phyloP scores from a whole-genome alignment of 164 flowering plant genomes.

The Akebia trifoliata region DNA sequence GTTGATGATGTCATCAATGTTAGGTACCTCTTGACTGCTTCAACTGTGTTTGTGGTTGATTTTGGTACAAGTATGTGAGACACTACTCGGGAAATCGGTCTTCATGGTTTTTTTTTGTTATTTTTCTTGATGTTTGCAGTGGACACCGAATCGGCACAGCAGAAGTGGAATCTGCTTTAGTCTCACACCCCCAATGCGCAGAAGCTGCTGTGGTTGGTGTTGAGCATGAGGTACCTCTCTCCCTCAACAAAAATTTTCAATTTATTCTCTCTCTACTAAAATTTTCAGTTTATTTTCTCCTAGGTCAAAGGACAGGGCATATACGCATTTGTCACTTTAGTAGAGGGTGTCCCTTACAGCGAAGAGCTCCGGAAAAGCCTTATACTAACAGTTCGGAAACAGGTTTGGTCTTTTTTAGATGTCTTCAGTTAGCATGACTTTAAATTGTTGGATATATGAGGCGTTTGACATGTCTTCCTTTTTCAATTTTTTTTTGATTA shows the following conservation, averaged over 20 bases:
- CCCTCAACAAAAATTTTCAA: background rate
- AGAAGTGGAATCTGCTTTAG: constrained; percentile 98
- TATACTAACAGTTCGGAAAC: constrained; percentile 61
- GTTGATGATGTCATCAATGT: constrained; percentile 99
- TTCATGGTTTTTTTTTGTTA: background rate
- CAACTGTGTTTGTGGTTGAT: background rate
- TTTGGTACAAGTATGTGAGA: background rate
- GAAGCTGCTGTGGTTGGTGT: constrained; percentile 99
- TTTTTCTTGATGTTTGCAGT: constrained; percentile 32
- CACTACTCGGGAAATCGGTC: background rate
- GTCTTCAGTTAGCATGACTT: background rate
- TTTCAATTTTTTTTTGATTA: too few relatives aligned
- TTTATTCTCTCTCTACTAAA: background rate
- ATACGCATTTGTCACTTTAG: constrained; percentile 91
- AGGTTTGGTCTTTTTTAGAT: constrained; percentile 43
- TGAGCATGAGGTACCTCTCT: constrained; percentile 83
- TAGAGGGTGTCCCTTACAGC: constrained; percentile 87
- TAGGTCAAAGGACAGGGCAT: constrained; percentile 98
- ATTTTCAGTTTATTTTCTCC: constrained; percentile 13
- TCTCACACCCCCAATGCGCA: constrained; percentile 94
- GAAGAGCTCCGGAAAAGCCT: constrained; percentile 90
- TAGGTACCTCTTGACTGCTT: constrained; percentile 43
- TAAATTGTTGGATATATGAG: too few relatives aligned
- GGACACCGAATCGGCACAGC: constrained; percentile 99
- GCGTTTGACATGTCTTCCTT: too few relatives aligned